A percentile compares a stretch with the other conserved stretches of the same genome.
These are phyloP conservation scores for Edaphochlamys debaryana DNA, from an alignment of 139 green algal species.

Conservation along the genomic window DNA sequence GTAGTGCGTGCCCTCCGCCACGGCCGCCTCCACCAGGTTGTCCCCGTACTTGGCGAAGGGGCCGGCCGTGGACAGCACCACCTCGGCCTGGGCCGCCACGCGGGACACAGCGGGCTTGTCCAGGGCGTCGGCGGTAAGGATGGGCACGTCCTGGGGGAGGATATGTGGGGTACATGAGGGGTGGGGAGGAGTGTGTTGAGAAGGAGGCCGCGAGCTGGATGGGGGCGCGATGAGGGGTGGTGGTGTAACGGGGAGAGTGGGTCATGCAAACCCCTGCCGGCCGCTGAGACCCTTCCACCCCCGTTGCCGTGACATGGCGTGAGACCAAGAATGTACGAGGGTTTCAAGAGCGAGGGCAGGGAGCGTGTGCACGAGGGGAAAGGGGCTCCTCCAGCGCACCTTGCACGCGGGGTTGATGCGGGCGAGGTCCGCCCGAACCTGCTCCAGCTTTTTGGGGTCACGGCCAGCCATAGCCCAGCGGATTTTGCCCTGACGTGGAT, in stretches of 20 bases:
- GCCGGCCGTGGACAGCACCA: constrained; percentile 81
- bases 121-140: constrained; percentile 71
- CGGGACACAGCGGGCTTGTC: constrained; percentile 67
- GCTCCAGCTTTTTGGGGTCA: constrained; percentile 78
- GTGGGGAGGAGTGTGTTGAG: not conserved
- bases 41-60: constrained; percentile 78
- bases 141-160: constrained; percentile 64
- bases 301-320: no score
- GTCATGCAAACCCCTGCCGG: no score
- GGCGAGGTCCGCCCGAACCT: not conserved
- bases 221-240: no score
- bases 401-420: constrained; percentile 58
- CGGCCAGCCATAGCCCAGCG: constrained; percentile 87
- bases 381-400: no score
- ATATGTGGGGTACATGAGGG: no score
- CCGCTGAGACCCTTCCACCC: no score
- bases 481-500: constrained; percentile 55
- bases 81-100: constrained; percentile 63
- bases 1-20: constrained; percentile 83
- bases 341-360: no score
- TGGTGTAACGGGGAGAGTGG: not conserved
- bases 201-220: no score
- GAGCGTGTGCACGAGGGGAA: no score
- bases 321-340: no score
- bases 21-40: constrained; percentile 79